Evolutionary conservation across 1,284 basidiomycete species (phyloP).

Genomic region (Boletus sp.): DNA sequence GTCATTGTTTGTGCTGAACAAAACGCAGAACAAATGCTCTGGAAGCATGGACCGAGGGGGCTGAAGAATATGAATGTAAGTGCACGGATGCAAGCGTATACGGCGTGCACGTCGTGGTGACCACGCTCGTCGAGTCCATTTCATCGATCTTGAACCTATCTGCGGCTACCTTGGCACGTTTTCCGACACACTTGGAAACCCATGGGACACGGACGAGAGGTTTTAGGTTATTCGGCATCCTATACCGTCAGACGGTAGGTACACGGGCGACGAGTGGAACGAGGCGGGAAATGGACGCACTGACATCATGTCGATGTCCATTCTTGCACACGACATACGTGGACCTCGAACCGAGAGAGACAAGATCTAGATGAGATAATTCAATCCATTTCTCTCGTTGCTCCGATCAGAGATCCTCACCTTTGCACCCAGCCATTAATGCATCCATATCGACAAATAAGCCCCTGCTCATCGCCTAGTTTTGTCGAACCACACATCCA

Average conservation of each 20-base stretch:
- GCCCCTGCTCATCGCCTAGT: too few species aligned
- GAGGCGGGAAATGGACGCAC: too few species aligned
- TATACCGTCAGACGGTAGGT: conserved; percentile 56
- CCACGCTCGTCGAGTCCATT: conserved; percentile 68
- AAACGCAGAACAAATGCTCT: conserved; percentile 49
- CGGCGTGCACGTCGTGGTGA: conserved; percentile 68
- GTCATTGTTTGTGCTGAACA: conserved; percentile 36
- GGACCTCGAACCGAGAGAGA: conserved; percentile 70
- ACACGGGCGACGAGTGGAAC: too few species aligned
- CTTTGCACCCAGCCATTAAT: conserved; percentile 82
- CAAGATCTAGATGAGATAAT: conserved; percentile 49
- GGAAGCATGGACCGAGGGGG: conserved; percentile 71
- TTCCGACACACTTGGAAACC: conserved; percentile 81
- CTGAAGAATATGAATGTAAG: conserved; percentile 33
- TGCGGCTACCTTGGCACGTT: conserved; percentile 68
- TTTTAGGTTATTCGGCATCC: conserved; percentile 66
- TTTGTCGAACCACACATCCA: too few species aligned
- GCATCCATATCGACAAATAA: conserved; percentile 89
- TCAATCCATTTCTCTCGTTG: conserved; percentile 5
- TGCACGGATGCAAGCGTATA: too few species aligned
- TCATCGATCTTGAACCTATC: conserved; percentile 66
- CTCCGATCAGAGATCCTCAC: conserved; percentile 47
- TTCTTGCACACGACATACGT: conserved; percentile 94
- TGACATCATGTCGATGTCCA: conserved; percentile 74
- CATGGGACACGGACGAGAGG: conserved; percentile 84